Percentiles rank a stretch among this genome's conserved stretches.
phyloP scores from a whole-genome alignment of 495 filamentous ascomycete genomes.

The Chaetomidium leptoderma region DNA sequence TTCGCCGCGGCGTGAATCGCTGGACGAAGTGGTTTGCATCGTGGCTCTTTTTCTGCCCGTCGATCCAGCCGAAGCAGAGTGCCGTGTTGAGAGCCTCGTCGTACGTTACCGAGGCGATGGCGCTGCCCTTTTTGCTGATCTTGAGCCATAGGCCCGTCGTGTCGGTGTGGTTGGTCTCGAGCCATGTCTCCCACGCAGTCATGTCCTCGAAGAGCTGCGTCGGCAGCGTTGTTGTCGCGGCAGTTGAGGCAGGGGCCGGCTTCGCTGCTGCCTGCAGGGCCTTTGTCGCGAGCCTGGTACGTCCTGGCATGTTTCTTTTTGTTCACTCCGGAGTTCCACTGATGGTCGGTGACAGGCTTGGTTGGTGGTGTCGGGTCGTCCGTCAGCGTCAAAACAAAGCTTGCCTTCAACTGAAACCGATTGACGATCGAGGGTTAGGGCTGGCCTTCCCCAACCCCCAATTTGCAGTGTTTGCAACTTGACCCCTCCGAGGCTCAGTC shows the following conservation, averaged over 20 bases:
- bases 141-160: slow-evolving; percentile 50
- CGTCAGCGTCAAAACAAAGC: too few relatives aligned
- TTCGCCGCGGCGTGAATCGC: slow-evolving; percentile 52
- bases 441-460: too few relatives aligned
- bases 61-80: slow-evolving; percentile 59
- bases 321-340: neutral
- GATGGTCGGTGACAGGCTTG: neutral
- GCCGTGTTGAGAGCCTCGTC: slow-evolving; percentile 52
- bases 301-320: neutral
- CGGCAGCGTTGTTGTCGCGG: neutral
- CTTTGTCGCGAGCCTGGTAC: slow-evolving; percentile 3
- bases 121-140: slow-evolving; percentile 49
- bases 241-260: neutral
- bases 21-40: slow-evolving; percentile 44
- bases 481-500: too few relatives aligned
- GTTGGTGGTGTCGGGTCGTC: neutral
- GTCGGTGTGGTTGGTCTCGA: slow-evolving; percentile 36
- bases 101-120: slow-evolving; percentile 44
- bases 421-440: too few relatives aligned
- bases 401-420: too few relatives aligned
- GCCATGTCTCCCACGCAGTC: slow-evolving; percentile 38
- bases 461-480: too few relatives aligned
- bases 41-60: slow-evolving; percentile 47
- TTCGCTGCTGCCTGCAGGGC: neutral
- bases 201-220: slow-evolving; percentile 18